These are phyloP conservation scores for Wickerhamiella spandovensis DNA, from an alignment of 805 yeast species.

Conservation along the genomic window DNA sequence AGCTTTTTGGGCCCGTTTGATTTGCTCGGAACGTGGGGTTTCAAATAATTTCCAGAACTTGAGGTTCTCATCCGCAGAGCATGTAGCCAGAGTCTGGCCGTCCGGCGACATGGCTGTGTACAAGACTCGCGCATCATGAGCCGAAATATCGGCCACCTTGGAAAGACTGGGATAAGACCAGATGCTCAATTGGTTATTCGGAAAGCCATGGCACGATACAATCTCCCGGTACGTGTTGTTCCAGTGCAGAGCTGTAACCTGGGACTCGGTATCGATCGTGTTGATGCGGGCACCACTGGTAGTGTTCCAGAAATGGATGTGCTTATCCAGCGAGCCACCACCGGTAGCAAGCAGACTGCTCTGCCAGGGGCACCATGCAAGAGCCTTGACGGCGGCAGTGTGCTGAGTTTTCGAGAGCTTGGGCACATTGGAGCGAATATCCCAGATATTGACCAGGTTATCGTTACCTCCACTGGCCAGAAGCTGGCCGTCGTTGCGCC, in stretches of 20 bases:
- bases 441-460: slow-evolving; percentile 88
- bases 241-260: slow-evolving; percentile 90
- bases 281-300: slow-evolving; percentile 78
- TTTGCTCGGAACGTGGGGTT: slow-evolving; percentile 9
- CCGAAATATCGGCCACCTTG: slow-evolving; percentile 80
- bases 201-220: slow-evolving; percentile 89
- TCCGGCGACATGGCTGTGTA: slow-evolving; percentile 81
- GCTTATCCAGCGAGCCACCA: slow-evolving; percentile 85
- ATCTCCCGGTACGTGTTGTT: slow-evolving; percentile 52
- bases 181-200: slow-evolving; percentile 67
- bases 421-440: slow-evolving; percentile 57
- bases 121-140: slow-evolving; percentile 82
- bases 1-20: slow-evolving; percentile 21
- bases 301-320: slow-evolving; percentile 91
- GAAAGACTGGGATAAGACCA: slow-evolving; percentile 78
- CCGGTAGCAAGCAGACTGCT: slow-evolving; percentile 81
- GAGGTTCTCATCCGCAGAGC: slow-evolving; percentile 90
- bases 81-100: slow-evolving; percentile 79
- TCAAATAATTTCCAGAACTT: slow-evolving; percentile 92
- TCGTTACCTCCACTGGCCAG: slow-evolving; percentile 92
- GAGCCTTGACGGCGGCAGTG: slow-evolving; percentile 88
- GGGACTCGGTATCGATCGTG: slow-evolving; percentile 83
- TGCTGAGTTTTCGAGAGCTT: slow-evolving; percentile 66
- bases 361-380: slow-evolving; percentile 90
- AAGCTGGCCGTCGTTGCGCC: slow-evolving; percentile 72